phyloP scores from a whole-genome alignment of 208 protist genomes.

The Novymonas esmeraldas region DNA sequence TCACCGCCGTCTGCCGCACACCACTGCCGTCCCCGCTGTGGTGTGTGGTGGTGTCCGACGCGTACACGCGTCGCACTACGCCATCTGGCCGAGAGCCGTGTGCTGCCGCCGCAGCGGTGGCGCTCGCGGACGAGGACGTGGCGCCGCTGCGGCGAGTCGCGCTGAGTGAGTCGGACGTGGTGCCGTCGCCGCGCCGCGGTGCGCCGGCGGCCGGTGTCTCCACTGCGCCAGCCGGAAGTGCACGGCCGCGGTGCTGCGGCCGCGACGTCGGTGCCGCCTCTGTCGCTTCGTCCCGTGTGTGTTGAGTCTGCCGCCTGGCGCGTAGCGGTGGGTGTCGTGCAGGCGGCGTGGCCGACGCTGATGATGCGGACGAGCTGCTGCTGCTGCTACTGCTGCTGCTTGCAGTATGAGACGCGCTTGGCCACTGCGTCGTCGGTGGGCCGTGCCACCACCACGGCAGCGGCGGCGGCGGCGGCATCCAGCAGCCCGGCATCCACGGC shows the following conservation, averaged over 20 bases:
- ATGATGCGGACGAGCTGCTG: neutral
- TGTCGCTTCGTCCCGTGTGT: no score
- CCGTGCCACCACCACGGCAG: constrained; percentile 27
- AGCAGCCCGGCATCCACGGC: constrained; percentile 27
- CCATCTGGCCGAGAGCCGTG: neutral
- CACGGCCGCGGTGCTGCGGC: neutral
- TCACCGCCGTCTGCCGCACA: neutral
- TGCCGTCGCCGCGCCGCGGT: neutral
- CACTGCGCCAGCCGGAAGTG: neutral
- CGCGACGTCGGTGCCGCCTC: neutral
- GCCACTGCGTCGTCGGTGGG: neutral
- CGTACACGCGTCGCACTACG: constrained; percentile 1
- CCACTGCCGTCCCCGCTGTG: neutral
- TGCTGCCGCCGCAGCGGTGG: neutral
- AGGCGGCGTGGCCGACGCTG: neutral
- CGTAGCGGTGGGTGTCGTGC: neutral
- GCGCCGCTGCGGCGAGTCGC: neutral
- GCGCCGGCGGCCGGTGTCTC: constrained; percentile 1
- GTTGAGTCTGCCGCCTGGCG: neutral
- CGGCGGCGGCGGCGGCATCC: constrained; percentile 23
- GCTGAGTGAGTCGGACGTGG: neutral
- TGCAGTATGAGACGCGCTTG: neutral
- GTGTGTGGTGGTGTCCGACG: no score
- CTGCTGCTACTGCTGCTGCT: constrained; percentile 4
- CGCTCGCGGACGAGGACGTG: neutral